Conservation (phyloP, 345 rosid genomes). For the Syzygium oleosum region DNA sequence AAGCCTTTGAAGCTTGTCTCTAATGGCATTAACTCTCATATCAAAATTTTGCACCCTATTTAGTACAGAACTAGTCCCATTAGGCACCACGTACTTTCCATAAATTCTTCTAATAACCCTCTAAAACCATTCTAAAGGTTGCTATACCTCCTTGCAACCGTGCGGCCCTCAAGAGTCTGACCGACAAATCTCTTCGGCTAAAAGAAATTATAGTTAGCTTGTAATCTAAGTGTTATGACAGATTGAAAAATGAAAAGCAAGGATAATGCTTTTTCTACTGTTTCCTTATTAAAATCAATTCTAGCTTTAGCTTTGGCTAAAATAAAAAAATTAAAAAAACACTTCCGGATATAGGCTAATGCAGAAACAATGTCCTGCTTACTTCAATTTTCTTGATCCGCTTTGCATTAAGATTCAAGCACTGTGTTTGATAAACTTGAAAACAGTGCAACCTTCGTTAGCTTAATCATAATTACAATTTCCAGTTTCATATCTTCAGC, state of each 20-base stretch:
- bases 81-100: neutral
- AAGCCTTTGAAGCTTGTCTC: neutral
- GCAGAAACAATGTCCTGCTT: neutral
- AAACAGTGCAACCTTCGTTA: neutral
- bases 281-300: neutral
- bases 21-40: neutral
- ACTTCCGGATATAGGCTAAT: neutral
- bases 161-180: neutral
- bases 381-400: neutral
- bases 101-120: neutral
- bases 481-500: neutral
- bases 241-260: neutral
- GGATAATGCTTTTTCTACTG: neutral
- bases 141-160: neutral
- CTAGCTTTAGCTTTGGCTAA: neutral
- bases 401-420: neutral
- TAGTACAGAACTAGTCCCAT: neutral
- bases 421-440: neutral
- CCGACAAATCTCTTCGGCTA: neutral
- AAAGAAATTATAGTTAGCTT: neutral
- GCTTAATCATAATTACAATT: neutral
- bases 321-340: neutral
- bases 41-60: neutral
- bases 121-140: neutral
- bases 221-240: neutral